Evolutionary conservation across 345 rosid species (phyloP), one percentile per base, ranked within the genome.

Genomic region (Brassica incana): DNA sequence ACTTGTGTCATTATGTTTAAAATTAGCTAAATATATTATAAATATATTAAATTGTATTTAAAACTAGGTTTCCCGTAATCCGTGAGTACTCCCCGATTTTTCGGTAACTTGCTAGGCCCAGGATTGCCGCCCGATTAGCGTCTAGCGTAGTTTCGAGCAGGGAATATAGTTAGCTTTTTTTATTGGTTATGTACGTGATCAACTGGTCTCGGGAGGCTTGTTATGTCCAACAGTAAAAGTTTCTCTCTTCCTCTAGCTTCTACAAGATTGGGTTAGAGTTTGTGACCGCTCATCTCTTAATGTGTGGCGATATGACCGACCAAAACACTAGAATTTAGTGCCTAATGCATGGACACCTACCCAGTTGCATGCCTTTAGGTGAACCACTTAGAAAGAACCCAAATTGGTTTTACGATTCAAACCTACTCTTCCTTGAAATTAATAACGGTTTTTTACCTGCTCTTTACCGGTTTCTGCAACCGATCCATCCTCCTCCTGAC

Each of bases 321-420:
- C 73, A 73, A 43, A 59, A n/a, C 69, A 67, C 29, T n/a, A 73
- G 30, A 79, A 43, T 65, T 40, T n/a, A 30, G 52, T 66, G 23
- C 56, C 32, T 72, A 65, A 65, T 56, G 67, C 67, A 65, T 78
- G 60, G 58, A 66, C 7, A 59, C 8, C 1, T 16, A 5, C 74
- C 74, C 29, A 73, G 54, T 30, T 58, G 11, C 69, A 48, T 23
- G 30, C 48, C 0, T 48, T 67, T 79, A 67, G 82, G 82, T 79
- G 78, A 79, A 61, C 82, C 23, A 79, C 82, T 79, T 73, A 33
- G 48, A 36, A 76, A 40, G 78, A 67, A 67, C 33, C 11, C 50
- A 54, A 29, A 58, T 58, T 66, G n/a, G n/a, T 65, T 65, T 45
- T 33, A 32, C 69, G 25, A 3, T 7, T 60, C 52, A 20, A 73